A percentile compares a stretch with the other conserved stretches of the same genome.
phyloP scores from a whole-genome alignment of 129 eudicot genomes.

The Pittosporum tobira region DNA sequence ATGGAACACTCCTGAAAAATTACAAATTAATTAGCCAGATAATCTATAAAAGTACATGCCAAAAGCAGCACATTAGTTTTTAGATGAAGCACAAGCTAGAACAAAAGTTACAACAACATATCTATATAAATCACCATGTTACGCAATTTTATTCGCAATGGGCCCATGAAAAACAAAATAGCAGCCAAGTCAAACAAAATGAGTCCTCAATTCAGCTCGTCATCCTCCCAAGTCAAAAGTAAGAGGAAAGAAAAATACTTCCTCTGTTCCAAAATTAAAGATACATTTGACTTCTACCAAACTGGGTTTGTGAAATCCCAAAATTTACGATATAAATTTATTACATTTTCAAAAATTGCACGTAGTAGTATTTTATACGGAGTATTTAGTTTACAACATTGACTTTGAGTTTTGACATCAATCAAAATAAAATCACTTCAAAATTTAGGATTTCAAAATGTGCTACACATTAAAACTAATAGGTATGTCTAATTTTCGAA shows the following conservation, averaged over 20 bases:
- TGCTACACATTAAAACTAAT: not conserved
- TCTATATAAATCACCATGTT: not conserved
- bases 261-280: no score
- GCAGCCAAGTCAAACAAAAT: not conserved
- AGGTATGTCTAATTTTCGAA: no score
- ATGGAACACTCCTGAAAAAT: constrained; percentile 55
- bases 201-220: not conserved
- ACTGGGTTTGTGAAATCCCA: no score
- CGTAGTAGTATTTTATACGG: no score
- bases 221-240: not conserved
- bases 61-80: not conserved
- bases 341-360: no score
- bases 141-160: not conserved
- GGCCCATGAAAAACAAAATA: not conserved
- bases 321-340: no score
- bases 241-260: not conserved
- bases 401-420: no score
- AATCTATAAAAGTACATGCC: not conserved
- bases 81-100: not conserved
- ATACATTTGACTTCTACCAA: no score
- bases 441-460: no score
- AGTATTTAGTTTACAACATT: no score
- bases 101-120: not conserved
- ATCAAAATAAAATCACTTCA: not conserved
- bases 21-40: not conserved